phyloP scores from a whole-genome alignment of 768 basidiomycete species.

The Xerocomellus amylosporus region DNA sequence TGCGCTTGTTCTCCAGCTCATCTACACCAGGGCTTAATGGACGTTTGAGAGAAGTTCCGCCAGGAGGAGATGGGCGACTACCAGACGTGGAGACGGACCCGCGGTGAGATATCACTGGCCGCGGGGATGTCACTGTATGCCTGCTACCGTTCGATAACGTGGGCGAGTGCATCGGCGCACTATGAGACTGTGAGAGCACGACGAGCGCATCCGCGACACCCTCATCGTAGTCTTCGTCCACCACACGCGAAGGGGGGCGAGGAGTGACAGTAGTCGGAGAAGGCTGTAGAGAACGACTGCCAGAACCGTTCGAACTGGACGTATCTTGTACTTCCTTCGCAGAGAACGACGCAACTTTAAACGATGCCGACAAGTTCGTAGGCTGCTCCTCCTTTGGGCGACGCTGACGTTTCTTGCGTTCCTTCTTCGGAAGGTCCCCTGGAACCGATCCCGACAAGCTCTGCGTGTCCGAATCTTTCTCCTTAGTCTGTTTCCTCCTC shows the following conservation, averaged over 20 bases:
- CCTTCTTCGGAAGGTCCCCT: slow-evolving; percentile 52
- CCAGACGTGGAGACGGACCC: slow-evolving; percentile 66
- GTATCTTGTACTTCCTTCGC: slow-evolving; percentile 56
- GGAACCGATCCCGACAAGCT: slow-evolving; percentile 28
- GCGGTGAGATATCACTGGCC: slow-evolving; percentile 50
- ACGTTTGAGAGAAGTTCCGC: slow-evolving; percentile 53
- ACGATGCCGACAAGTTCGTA: slow-evolving; percentile 32
- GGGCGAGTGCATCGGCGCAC: slow-evolving; percentile 45
- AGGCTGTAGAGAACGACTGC: slow-evolving; percentile 63
- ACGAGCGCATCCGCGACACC: slow-evolving; percentile 86
- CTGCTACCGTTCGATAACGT: slow-evolving; percentile 58
- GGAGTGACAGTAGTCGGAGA: slow-evolving; percentile 64
- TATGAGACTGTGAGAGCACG: slow-evolving; percentile 50
- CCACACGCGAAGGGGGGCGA: slow-evolving; percentile 58
- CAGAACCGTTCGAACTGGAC: slow-evolving; percentile 62
- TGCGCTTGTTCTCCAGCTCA: slow-evolving; percentile 60
- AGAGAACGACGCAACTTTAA: slow-evolving; percentile 34
- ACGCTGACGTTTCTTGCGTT: slow-evolving; percentile 49
- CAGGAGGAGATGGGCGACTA: slow-evolving; percentile 63
- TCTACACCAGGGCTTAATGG: slow-evolving; percentile 67
- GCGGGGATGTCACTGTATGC: slow-evolving; percentile 47
- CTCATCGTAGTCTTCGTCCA: slow-evolving; percentile 95
- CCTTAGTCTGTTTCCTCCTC: slow-evolving; percentile 44
- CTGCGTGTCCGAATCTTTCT: slow-evolving; percentile 45
- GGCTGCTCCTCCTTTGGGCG: slow-evolving; percentile 44